phyloP scores from a whole-genome alignment of 2,329 filamentous ascomycete genomes.

The Phaeosphaeria sp. region DNA sequence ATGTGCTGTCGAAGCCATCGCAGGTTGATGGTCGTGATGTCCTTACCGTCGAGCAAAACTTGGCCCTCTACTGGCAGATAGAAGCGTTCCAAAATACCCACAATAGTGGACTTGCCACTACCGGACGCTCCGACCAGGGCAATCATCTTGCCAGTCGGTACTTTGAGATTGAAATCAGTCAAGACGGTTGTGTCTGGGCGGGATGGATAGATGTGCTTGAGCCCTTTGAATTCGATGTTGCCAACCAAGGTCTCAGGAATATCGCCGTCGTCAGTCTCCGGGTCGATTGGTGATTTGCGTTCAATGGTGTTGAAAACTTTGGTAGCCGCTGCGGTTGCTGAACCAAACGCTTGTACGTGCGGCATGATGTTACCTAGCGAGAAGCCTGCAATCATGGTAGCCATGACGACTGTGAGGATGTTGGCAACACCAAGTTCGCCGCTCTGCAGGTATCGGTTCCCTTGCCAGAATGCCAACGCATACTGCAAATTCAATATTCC shows the following conservation, averaged over 20 bases:
- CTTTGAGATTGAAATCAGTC: constrained; percentile 77
- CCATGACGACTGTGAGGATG: constrained; percentile 85
- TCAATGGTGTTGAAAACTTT: constrained; percentile 98
- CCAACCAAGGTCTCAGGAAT: constrained; percentile 77
- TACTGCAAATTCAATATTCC: constrained; percentile 79
- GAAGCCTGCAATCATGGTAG: constrained; percentile 92
- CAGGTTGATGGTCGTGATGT: constrained; percentile 82
- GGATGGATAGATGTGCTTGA: constrained; percentile 95
- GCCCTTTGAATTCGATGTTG: constrained; percentile 77
- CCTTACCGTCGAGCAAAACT: constrained; percentile 81
- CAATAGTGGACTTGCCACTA: constrained; percentile 92
- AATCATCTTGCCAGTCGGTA: constrained; percentile 90
- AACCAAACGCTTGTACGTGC: constrained; percentile 85
- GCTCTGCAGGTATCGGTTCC: constrained; percentile 62
- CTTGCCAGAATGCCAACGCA: constrained; percentile 56
- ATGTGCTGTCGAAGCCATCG: constrained; percentile 93
- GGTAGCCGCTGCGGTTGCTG: constrained; percentile 79
- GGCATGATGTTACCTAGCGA: constrained; percentile 76
- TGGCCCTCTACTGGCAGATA: constrained; percentile 86
- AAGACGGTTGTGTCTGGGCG: constrained; percentile 90
- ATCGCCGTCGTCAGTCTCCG: constrained; percentile 72
- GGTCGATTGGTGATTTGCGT: constrained; percentile 82
- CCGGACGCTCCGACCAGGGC: constrained; percentile 94
- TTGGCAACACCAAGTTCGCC: constrained; percentile 69
- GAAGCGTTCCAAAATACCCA: constrained; percentile 91